Base-by-base conservation (phyloP, 495 filamentous ascomycete genomes). In the Trichoderma parareesei region DNA sequence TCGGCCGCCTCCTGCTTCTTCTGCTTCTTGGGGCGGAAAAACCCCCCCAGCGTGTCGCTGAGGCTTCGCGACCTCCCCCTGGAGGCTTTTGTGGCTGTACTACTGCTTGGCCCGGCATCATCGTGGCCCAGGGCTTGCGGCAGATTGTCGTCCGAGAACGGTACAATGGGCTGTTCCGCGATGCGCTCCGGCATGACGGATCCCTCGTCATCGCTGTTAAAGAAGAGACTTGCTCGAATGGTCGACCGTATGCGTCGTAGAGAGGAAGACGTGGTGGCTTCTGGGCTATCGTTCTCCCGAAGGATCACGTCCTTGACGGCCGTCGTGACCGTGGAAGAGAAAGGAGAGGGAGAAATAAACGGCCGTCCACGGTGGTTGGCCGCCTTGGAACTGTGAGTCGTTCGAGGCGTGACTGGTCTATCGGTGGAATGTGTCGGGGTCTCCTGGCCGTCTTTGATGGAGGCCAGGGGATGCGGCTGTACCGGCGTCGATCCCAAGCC, bases 21-120 rank as follows among this genome's bases (percentile, higher is more conserved):
- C 61, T 69, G 67, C 61, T 65, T 71, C 35, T 68, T 73, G 20
- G 67, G 66, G 4, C 72, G 68, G 65, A 82, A 77, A 41, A 83
- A 70, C 43, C 78, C 76, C 18, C 80, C 77, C 3, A 84, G 65
- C 13, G 81, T 80, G 60, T 76, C 76, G 64, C 82, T 84, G 41
- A 84, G 64, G 70, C 80, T 84, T 63, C 72, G 42, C 40, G 72
- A 61, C 64, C 82, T 73, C 65, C 67, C 49, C 66, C 70, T 8
- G 66, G 63, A 3, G 18, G 16, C 61, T 55, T 42, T 53, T 64
- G 62, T 60, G 20, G 9, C 62, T 40, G 61, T 63, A 27, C 27
- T 27, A 27, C 27, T 27, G 18, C 65, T 60, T 38, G 69, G 68
- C 33, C 69, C 69, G 38, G 68, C 65, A 35, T 67, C 66, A 40